Conservation (phyloP, 805 yeast species). For the Kuraishia molischiana region DNA sequence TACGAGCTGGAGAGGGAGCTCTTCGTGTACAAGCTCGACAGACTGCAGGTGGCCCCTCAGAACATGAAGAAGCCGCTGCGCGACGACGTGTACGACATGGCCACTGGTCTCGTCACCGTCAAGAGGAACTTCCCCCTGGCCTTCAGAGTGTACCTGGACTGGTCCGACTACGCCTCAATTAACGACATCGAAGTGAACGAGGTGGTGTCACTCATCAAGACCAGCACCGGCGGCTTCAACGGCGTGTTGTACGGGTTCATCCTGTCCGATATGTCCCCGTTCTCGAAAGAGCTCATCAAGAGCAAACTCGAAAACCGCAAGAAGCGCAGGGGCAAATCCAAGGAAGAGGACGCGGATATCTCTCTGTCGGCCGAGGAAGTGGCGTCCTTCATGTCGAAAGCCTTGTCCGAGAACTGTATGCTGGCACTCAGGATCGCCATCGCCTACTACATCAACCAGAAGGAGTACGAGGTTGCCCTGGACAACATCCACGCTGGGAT, state of each 20-base stretch:
- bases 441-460: slow-evolving; percentile 44
- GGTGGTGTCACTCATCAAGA: slow-evolving; percentile 34
- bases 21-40: slow-evolving; percentile 44
- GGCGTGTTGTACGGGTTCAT: slow-evolving; percentile 62
- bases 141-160: slow-evolving; percentile 69
- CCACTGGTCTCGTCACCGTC: slow-evolving; percentile 65
- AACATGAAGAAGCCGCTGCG: slow-evolving; percentile 27
- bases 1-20: slow-evolving; percentile 47
- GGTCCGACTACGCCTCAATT: slow-evolving; percentile 48
- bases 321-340: slow-evolving; percentile 5
- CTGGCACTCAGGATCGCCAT: slow-evolving; percentile 60
- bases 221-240: slow-evolving; percentile 44
- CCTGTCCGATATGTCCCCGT: slow-evolving; percentile 61
- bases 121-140: slow-evolving; percentile 50
- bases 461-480: slow-evolving; percentile 56
- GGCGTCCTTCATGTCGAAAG: slow-evolving; percentile 26
- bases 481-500: slow-evolving; percentile 54
- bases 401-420: slow-evolving; percentile 31
- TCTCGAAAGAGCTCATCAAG: slow-evolving; percentile 24
- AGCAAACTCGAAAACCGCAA: slow-evolving; percentile 14
- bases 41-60: slow-evolving; percentile 42
- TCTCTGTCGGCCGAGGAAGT: slow-evolving; percentile 26
- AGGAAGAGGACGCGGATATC: background rate
- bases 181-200: slow-evolving; percentile 32
- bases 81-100: slow-evolving; percentile 40